Conservation (phyloP, 2,329 filamentous ascomycete species). For the Fusarium siculi region DNA sequence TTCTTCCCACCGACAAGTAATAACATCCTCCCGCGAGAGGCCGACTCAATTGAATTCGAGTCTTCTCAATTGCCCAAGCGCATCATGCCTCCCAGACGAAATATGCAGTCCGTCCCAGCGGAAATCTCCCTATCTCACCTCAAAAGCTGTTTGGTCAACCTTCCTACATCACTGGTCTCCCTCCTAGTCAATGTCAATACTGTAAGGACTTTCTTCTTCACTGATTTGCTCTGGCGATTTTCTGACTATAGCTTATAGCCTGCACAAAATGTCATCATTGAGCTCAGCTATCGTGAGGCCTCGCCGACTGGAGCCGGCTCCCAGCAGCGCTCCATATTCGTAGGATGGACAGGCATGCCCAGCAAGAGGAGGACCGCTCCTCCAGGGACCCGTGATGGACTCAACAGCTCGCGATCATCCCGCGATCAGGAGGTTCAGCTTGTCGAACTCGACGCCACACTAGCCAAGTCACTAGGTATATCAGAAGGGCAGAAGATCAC, state of each 20-base stretch:
- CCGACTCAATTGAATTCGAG: neutral
- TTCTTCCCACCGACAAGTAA: conserved; percentile 23
- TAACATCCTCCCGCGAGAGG: conserved; percentile 7
- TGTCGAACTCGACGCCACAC: conserved; percentile 88
- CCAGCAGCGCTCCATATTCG: conserved; percentile 77
- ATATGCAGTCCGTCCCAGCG: conserved; percentile 74
- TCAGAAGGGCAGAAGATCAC: conserved; percentile 83
- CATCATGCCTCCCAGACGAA: conserved; percentile 62
- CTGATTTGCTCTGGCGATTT: neutral
- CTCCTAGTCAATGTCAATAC: conserved; percentile 90
- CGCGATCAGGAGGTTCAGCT: conserved; percentile 80
- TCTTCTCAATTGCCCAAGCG: neutral
- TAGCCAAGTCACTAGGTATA: conserved; percentile 81
- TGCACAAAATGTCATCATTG: conserved; percentile 95
- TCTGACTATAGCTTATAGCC: conserved; percentile 62
- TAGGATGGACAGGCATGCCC: conserved; percentile 98
- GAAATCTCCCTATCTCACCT: conserved; percentile 88
- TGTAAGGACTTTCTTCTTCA: conserved; percentile 60
- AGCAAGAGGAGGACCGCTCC: conserved; percentile 85
- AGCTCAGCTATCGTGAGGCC: conserved; percentile 77
- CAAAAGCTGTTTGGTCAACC: conserved; percentile 94
- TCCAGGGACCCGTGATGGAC: conserved; percentile 78
- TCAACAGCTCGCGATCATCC: conserved; percentile 67
- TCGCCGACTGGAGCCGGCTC: conserved; percentile 59
- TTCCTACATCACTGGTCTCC: conserved; percentile 85